Evolutionary conservation across 352 stramenopile species (phyloP).

Genomic region (Aphanomyces invadans): DNA sequence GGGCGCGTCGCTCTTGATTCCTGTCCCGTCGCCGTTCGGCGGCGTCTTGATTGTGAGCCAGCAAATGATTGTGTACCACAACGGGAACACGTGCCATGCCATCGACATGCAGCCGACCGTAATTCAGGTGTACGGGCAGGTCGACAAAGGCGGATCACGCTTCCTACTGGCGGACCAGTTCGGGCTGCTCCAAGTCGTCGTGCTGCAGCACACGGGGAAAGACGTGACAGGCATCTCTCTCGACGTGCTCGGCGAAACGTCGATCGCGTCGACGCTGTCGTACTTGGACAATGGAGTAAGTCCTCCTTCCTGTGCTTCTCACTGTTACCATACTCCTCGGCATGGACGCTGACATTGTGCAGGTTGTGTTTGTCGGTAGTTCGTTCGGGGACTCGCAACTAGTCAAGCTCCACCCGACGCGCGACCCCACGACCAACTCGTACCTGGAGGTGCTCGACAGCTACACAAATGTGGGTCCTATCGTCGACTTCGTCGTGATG

Average conservation of each 20-base stretch:
- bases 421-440: slow-evolving; percentile 57
- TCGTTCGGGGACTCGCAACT: slow-evolving; percentile 93
- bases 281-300: slow-evolving; percentile 91
- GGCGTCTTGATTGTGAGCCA: slow-evolving; percentile 88
- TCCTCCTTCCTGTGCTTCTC: too few relatives aligned
- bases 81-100: slow-evolving; percentile 78
- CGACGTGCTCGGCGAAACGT: slow-evolving; percentile 91
- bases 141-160: slow-evolving; percentile 83
- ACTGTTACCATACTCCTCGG: not conserved
- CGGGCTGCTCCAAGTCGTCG: slow-evolving; percentile 82
- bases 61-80: slow-evolving; percentile 89
- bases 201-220: slow-evolving; percentile 63
- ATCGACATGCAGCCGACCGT: slow-evolving; percentile 88
- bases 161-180: slow-evolving; percentile 88
- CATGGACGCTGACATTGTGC: not conserved
- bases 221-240: slow-evolving; percentile 81
- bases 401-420: slow-evolving; percentile 85
- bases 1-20: slow-evolving; percentile 81
- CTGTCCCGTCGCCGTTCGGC: slow-evolving; percentile 69
- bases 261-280: slow-evolving; percentile 81
- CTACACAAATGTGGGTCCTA: slow-evolving; percentile 96
- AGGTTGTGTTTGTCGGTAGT: slow-evolving; percentile 91
- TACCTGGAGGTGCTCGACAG: slow-evolving; percentile 94
- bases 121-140: slow-evolving; percentile 82
- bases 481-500: slow-evolving; percentile 98